A percentile compares a stretch with the other conserved stretches of the same genome.
These are phyloP conservation scores for Rhododendron ferrugineum DNA, from an alignment of 148 eudicot genomes.

Conservation along the genomic window DNA sequence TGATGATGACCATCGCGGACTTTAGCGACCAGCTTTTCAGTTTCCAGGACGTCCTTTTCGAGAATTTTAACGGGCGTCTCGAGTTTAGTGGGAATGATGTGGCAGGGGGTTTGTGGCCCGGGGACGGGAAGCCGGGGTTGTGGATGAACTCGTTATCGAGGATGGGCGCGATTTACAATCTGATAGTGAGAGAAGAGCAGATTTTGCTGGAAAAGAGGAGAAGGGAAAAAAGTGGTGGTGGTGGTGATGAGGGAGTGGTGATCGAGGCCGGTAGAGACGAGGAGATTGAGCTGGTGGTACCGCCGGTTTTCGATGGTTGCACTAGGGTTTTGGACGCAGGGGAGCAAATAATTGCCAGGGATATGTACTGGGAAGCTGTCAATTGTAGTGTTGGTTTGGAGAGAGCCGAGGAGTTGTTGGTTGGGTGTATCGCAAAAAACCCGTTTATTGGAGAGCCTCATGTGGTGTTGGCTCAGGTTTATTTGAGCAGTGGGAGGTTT, in stretches of 20 bases:
- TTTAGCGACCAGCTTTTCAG: slow-evolving; percentile 84
- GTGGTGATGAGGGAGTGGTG: background rate
- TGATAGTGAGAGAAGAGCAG: slow-evolving; percentile 71
- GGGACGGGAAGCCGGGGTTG: slow-evolving; percentile 88
- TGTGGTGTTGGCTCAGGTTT: slow-evolving; percentile 72
- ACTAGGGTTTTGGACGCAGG: slow-evolving; percentile 39
- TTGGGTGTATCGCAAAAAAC: slow-evolving; percentile 54
- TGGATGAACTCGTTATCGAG: slow-evolving; percentile 77
- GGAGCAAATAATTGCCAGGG: slow-evolving; percentile 51
- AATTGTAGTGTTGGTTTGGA: background rate
- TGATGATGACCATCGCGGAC: slow-evolving; percentile 89
- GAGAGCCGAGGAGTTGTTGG: slow-evolving; percentile 41
- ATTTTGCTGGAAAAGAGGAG: slow-evolving; percentile 33
- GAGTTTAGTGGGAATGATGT: slow-evolving; percentile 54
- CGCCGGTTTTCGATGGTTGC: slow-evolving; percentile 69
- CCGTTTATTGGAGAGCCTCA: slow-evolving; percentile 83
- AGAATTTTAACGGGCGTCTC: slow-evolving; percentile 53
- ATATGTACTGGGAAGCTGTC: slow-evolving; percentile 85
- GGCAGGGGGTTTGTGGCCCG: slow-evolving; percentile 60
- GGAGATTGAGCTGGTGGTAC: slow-evolving; percentile 62
- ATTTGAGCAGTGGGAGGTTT: slow-evolving; percentile 50
- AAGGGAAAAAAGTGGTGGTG: background rate
- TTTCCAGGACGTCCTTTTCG: slow-evolving; percentile 70
- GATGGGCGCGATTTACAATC: slow-evolving; percentile 68
- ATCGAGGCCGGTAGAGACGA: slow-evolving; percentile 33